A percentile compares a stretch with the other conserved stretches of the same genome.
Evolutionary conservation across 805 yeast species (phyloP).

Genomic region (Starmerella etchellsii): DNA sequence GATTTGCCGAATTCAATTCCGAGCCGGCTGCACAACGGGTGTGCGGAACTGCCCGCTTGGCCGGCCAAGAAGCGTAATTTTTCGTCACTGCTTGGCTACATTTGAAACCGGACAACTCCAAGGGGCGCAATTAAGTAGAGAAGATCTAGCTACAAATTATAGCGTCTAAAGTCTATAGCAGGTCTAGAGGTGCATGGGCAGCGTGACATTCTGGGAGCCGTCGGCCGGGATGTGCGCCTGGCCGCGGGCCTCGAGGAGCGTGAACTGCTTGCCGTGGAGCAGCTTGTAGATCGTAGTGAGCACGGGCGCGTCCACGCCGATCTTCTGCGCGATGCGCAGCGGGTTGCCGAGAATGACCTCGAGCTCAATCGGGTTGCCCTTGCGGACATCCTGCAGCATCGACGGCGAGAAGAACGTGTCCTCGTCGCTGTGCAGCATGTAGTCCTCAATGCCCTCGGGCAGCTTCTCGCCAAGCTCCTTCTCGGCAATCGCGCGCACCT

Average conservation of each 20-base stretch:
- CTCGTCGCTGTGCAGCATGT: slow-evolving; percentile 45
- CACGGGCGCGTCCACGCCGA: slow-evolving; percentile 44
- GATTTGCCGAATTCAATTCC: too few relatives aligned
- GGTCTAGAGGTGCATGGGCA: neutral
- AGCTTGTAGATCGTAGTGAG: slow-evolving; percentile 46
- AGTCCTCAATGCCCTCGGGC: slow-evolving; percentile 37
- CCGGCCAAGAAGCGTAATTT: too few relatives aligned
- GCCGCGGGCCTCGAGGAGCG: slow-evolving; percentile 46
- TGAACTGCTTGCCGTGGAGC: slow-evolving; percentile 48
- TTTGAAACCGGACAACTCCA: too few relatives aligned
- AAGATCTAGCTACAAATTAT: too few relatives aligned
- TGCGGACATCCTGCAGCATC: slow-evolving; percentile 55
- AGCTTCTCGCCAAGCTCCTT: slow-evolving; percentile 47
- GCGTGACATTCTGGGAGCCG: neutral
- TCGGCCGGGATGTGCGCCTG: slow-evolving; percentile 32
- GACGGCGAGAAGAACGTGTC: slow-evolving; percentile 54
- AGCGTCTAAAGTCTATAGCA: too few relatives aligned
- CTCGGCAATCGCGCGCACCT: slow-evolving; percentile 50
- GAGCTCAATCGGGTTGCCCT: slow-evolving; percentile 56
- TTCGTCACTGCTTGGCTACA: too few relatives aligned
- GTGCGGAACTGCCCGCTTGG: too few relatives aligned
- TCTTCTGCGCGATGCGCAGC: slow-evolving; percentile 36
- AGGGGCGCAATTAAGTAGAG: too few relatives aligned
- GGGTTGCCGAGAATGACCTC: slow-evolving; percentile 64
- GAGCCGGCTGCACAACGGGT: too few relatives aligned